Conservation (phyloP, 2,329 filamentous ascomycete genomes). For the Diplodia sapinea region DNA sequence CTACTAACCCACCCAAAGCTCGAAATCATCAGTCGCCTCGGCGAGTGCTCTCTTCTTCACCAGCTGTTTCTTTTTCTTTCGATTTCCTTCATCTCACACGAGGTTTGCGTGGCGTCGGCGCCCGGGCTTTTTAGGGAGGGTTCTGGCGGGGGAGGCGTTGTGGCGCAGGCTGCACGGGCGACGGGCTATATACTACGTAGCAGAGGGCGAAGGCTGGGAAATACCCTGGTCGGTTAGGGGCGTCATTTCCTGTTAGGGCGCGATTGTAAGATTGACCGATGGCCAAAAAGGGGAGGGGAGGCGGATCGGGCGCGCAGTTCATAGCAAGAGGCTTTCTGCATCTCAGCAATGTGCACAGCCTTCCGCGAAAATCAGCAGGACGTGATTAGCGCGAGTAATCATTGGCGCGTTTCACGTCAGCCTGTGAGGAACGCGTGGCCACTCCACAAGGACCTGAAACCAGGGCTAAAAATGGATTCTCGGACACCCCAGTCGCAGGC, state of each 20-base stretch:
- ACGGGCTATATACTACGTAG: neutral
- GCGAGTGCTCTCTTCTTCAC: neutral
- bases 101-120: neutral
- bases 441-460: conserved; percentile 27
- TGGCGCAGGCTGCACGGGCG: conserved; percentile 16
- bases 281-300: conserved; percentile 21
- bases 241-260: conserved; percentile 11
- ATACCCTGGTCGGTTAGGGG: conserved; percentile 25
- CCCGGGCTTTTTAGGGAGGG: conserved; percentile 12
- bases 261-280: conserved; percentile 21
- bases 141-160: conserved; percentile 20
- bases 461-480: conserved; percentile 13
- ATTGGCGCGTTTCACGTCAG: conserved; percentile 21
- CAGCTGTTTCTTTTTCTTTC: neutral
- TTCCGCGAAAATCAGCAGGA: conserved; percentile 28
- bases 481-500: conserved; percentile 24
- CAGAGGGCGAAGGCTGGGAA: conserved; percentile 16
- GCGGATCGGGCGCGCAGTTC: conserved; percentile 14
- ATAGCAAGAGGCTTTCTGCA: neutral
- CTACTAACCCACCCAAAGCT: conserved; percentile 10
- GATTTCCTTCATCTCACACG: conserved; percentile 3
- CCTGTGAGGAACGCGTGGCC: conserved; percentile 25
- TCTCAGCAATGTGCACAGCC: conserved; percentile 25
- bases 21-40: neutral
- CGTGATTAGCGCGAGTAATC: conserved; percentile 28